Evolutionary conservation across 2,329 filamentous ascomycete genomes (phyloP), one percentile per base, ranked within the genome.

Genomic region (Parafenestella ontariensis): DNA sequence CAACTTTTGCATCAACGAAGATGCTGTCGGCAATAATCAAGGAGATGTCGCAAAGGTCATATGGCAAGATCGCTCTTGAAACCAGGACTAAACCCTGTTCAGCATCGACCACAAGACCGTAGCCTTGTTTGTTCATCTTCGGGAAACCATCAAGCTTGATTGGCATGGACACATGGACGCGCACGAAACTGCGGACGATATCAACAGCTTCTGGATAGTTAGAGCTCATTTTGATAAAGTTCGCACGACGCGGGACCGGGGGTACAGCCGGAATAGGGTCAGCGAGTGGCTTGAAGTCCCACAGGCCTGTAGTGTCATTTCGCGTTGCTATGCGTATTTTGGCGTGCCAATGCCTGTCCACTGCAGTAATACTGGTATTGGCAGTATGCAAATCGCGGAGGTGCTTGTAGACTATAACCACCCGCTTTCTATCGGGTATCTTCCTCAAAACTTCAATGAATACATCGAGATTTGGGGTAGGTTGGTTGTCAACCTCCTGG

Each of bases 101-200:
- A 0, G 96, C 95, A 76, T 99, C 95, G 58, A 99, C 91, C n/a
- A 99, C 94, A 33, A 99, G 81, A 34, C 95, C 95, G 82, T 96
- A 97, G 0, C 95, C 95, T 79, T 92, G 95, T 78, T 96, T 95
- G 44, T 92, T 85, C 63, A 95, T 92, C 75, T 95, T 91, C 5
- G 95, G 96, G 74, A 96, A 99, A n/a, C 95, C 95, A 73, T 99
- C 95, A 9, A 99, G 84, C 81, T 98, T 98, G 58, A 99, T 81
- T 0, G 95, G 95, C 89, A 99, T 94, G 21, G 89, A 90, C 67
- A 93, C 96, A 61, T 91, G 89, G 50, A 99, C 90, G 34, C 95
- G 89, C 23, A 99, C 94, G 73, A 99, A 98, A 72, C 93, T 97
- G 63, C 91, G 89, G 34, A 99, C 91, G 58, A 99, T 86, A 63